These are phyloP conservation scores for Mucor racemosus DNA, from an alignment of 371 early-diverging fungal genomes.

Conservation along the genomic window DNA sequence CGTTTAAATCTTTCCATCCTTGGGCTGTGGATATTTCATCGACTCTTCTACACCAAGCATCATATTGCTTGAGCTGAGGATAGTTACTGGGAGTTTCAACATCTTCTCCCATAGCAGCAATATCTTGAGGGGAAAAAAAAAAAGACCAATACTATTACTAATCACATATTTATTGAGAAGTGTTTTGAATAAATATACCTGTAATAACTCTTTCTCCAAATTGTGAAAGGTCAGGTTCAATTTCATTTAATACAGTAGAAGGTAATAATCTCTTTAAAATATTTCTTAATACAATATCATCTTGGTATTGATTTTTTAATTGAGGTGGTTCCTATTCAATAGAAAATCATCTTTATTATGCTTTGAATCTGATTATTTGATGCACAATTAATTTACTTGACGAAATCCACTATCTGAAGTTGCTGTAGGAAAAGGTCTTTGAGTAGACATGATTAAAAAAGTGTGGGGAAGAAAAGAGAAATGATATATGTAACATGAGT, in stretches of 20 bases:
- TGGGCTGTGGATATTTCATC: constrained; percentile 61
- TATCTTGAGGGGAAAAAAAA: constrained; percentile 29
- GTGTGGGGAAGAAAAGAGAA: not conserved
- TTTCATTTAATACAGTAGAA: constrained; percentile 36
- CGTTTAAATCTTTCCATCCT: constrained; percentile 66
- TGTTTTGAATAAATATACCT: constrained; percentile 26
- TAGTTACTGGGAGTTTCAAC: constrained; percentile 51
- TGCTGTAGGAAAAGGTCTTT: constrained; percentile 30
- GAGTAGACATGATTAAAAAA: constrained; percentile 2
- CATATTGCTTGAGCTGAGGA: constrained; percentile 70
- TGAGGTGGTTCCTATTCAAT: constrained; percentile 51
- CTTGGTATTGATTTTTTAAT: constrained; percentile 58
- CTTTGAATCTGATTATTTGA: not conserved
- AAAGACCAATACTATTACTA: too few species aligned
- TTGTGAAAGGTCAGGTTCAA: constrained; percentile 51
- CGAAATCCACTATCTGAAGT: constrained; percentile 40
- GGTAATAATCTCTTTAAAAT: constrained; percentile 57
- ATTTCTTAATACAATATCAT: constrained; percentile 56
- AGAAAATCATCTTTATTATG: not conserved
- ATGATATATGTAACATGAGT: too few species aligned
- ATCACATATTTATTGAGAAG: not conserved
- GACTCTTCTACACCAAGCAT: constrained; percentile 70
- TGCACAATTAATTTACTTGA: constrained; percentile 25
- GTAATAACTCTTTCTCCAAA: constrained; percentile 51
- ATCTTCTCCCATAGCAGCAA: constrained; percentile 41